Base-by-base conservation (phyloP, 2,329 filamentous ascomycete genomes). In the Emmonsia crescens region DNA sequence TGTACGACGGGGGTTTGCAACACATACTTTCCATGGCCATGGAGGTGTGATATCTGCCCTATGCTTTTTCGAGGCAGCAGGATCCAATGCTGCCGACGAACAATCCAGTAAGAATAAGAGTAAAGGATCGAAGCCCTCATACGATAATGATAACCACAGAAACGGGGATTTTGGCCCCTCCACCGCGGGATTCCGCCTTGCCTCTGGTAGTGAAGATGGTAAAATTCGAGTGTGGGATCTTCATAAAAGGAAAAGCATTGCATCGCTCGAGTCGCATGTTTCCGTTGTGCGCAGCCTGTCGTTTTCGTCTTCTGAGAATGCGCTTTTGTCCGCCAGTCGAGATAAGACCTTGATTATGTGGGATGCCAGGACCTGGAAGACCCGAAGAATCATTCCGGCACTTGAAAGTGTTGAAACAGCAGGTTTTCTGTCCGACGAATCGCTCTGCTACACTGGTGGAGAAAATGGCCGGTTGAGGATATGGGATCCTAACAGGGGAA, bases 301-400 rank as follows among this genome's bases (percentile, higher is more conserved):
- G 68, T 99, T 89, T 73, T 94, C 89, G 5, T 74, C 85, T 0
- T 78, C 86, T 60, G 85, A 91, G 69, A 85, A 93, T 70, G 79
- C 85, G 5, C 78, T 99, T 36, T 82, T 99, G 1, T 94, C 91
- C 5, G 91, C 86, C 24, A 89, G 91, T 72, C 84, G 94, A 76
- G 94, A 99, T 77, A 95, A 96, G 78, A 97, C 94, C 0, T 83
- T 94, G 60, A 94, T 94, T 64, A 83, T 95, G 74, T 99, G 94
- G 93, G 89, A 96, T 75, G 83, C 88, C 24, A 83, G 79, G 66
- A 91, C 86, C 27, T 99, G 94, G 91, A 93, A 92, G 75, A 78
- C 85, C 51, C 83, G 86, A 66, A 88, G 87, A 64, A 87, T 95
- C 0, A 85, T 94, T 49, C 92, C 91, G 14, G 89, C 91, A 24